phyloP scores from a whole-genome alignment of 1,139 yeast species.

The Hansenula lynferdii region DNA sequence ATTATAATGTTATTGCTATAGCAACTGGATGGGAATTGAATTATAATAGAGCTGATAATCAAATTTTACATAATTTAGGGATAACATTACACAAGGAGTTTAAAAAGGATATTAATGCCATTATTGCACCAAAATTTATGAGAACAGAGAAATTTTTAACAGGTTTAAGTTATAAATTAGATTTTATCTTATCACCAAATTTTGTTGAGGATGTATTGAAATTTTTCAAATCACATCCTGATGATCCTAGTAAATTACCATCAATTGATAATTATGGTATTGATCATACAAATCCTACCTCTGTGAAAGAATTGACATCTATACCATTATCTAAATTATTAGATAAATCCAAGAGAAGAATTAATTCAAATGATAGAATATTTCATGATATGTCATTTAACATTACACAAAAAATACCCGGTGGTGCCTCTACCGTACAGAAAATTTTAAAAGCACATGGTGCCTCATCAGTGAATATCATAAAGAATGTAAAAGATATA shows the following conservation, averaged over 20 bases:
- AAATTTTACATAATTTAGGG: constrained; percentile 32
- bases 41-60: constrained; percentile 34
- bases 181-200: constrained; percentile 26
- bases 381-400: constrained; percentile 48
- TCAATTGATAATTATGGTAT: constrained; percentile 26
- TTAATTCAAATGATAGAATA: constrained; percentile 31
- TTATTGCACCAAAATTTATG: constrained; percentile 72
- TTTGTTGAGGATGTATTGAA: constrained; percentile 35
- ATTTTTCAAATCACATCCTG: constrained; percentile 27
- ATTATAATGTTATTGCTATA: constrained; percentile 41
- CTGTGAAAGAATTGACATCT: constrained; percentile 26
- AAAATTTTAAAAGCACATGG: constrained; percentile 70
- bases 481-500: constrained; percentile 28
- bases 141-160: constrained; percentile 82
- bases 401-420: constrained; percentile 59
- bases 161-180: constrained; percentile 28
- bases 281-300: constrained; percentile 26
- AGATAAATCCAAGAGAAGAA: constrained; percentile 24
- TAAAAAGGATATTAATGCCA: constrained; percentile 38
- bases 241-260: constrained; percentile 24
- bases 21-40: constrained; percentile 61
- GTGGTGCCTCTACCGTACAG: constrained; percentile 58
- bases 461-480: constrained; percentile 33
- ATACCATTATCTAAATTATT: constrained; percentile 22
- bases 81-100: constrained; percentile 39